Evolutionary conservation across 176 grass and related monocot genomes (phyloP).

Genomic region (Raddia guianensis): DNA sequence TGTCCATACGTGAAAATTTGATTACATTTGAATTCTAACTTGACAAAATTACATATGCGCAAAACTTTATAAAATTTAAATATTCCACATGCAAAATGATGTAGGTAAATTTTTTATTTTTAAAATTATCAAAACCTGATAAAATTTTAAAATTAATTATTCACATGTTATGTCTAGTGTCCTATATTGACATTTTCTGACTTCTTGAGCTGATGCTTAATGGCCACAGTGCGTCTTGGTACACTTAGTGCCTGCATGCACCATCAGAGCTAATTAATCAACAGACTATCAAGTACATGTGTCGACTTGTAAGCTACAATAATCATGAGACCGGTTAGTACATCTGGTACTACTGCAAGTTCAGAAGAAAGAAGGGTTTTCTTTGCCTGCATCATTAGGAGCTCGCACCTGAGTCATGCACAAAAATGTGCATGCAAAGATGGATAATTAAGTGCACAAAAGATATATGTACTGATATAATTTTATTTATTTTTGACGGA

Average conservation of each 20-base stretch:
- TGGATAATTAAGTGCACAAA: background rate
- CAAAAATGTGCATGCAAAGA: background rate
- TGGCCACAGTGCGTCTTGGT: background rate
- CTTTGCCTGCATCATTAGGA: background rate
- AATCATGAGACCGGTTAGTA: background rate
- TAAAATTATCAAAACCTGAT: too few relatives aligned
- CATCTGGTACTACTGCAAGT: background rate
- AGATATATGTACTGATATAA: background rate
- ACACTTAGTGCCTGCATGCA: background rate
- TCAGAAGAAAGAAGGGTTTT: conserved; percentile 3
- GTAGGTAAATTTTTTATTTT: too few relatives aligned
- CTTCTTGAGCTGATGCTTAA: conserved; percentile 4
- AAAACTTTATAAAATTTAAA: too few relatives aligned
- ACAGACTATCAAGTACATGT: background rate
- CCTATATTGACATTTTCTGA: background rate
- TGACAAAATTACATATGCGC: too few relatives aligned
- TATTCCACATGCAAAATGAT: too few relatives aligned
- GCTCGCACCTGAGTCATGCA: background rate
- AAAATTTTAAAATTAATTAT: too few relatives aligned
- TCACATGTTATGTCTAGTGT: background rate
- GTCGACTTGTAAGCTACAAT: background rate
- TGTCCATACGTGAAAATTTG: too few relatives aligned
- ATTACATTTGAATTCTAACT: too few relatives aligned
- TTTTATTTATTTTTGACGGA: too few relatives aligned
- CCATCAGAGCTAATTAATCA: conserved; percentile 5